Evolutionary conservation across 768 basidiomycete genomes (phyloP).

Genomic region (Pleurotus sapidus): DNA sequence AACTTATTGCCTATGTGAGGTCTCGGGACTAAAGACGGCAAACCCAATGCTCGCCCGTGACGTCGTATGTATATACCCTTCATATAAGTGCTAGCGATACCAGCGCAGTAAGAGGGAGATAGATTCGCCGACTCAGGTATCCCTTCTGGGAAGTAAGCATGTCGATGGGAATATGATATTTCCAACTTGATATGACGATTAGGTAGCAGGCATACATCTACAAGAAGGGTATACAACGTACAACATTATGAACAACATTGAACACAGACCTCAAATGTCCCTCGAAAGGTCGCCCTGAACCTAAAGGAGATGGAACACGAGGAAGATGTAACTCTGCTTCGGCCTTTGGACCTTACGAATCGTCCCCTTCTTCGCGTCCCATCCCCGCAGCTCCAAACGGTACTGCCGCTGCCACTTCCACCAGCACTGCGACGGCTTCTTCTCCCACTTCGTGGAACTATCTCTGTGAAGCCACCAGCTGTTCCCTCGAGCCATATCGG

Average conservation of each 20-base stretch:
- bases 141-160: neutral
- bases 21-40: no score
- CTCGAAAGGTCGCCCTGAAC: no score
- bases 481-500: conserved; percentile 73
- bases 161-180: no score
- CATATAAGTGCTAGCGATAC: neutral
- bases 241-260: no score
- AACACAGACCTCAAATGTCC: no score
- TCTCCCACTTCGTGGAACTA: conserved; percentile 53
- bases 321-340: no score
- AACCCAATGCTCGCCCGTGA: no score
- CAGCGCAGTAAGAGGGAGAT: neutral
- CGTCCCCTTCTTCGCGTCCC: conserved; percentile 55
- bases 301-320: no score
- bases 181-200: no score
- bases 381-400: conserved; percentile 88
- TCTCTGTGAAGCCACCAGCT: conserved; percentile 80
- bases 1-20: no score
- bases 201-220: no score
- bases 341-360: conserved; percentile 9
- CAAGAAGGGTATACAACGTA: no score
- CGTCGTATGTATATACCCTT: neutral
- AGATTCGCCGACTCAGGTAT: neutral
- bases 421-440: conserved; percentile 58
- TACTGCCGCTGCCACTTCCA: conserved; percentile 71